Evolutionary conservation across 345 rosid genomes (phyloP), one percentile per base, ranked within the genome.

Genomic region (Salix suchowensis): DNA sequence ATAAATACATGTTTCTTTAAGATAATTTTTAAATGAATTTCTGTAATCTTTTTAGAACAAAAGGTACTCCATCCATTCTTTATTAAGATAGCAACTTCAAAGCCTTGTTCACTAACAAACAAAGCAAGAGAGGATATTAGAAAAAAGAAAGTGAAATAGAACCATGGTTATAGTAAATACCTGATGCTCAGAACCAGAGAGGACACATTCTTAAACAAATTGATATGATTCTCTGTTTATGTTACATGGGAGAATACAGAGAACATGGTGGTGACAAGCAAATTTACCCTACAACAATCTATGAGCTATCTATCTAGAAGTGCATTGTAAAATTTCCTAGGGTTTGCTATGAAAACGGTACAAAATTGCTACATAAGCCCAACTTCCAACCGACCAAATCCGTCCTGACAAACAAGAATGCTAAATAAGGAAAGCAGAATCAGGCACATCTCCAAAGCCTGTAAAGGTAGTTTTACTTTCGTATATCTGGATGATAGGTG

Each of bases 331-430:
- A 79, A 66, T 70, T 74, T 71, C 79, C 64, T 73, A 55, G 23
- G 50, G 44, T 74, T 69, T 18, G 26, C 76, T 54, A 58, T 14
- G 66, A 54, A 19, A 71, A 71, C 72, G 67, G 78, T 72, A 76
- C 89, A 88, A 88, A 88, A 83, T 81, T 86, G 89, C 76, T 36
- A 72, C 52, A 66, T n/a, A 23, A 32, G 54, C 18, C 73, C 36
- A 37, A 78, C 77, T 52, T 74, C 42, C 75, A 23, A 68, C 37
- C 46, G 6, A 55, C 26, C 15, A 65, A 66, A 3, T 54, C 14
- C 16, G 39, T 52, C 73, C 68, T 12, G 12, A 64, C 16, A 37
- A 67, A 21, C 24, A 6, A 7, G 67, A 32, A 62, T 36, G 2
- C 42, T 37, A 40, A 71, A 52, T 23, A 70, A 12, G 58, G 12